These are phyloP conservation scores for Chaetomiaceae sp. DNA, from an alignment of 2,329 filamentous ascomycete species.

Conservation along the genomic window DNA sequence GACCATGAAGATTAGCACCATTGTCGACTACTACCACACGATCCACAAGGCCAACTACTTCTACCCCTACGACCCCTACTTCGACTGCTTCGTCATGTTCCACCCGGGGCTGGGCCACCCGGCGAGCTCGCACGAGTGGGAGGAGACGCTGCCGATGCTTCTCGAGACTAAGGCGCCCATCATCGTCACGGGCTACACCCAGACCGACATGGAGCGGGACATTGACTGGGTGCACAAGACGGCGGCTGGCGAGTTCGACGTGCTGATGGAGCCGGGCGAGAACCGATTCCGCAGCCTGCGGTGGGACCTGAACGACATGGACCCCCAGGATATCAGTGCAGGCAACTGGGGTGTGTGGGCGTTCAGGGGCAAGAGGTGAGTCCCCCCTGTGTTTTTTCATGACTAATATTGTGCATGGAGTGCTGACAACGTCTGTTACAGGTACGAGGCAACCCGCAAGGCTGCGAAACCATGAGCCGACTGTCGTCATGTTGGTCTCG, in stretches of 20 bases:
- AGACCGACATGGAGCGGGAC: constrained; percentile 90
- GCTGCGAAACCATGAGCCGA: not conserved
- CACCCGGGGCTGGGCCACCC: constrained; percentile 95
- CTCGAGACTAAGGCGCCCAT: constrained; percentile 95
- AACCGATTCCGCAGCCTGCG: constrained; percentile 89
- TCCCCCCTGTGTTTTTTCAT: constrained; percentile 12
- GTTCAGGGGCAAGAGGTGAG: constrained; percentile 92
- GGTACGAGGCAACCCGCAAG: constrained; percentile 61
- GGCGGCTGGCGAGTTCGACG: constrained; percentile 83
- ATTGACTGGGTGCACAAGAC: constrained; percentile 85
- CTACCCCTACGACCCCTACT: constrained; percentile 93
- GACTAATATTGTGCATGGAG: not conserved
- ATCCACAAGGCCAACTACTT: constrained; percentile 89
- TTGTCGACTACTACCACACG: constrained; percentile 97
- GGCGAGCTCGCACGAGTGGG: constrained; percentile 89
- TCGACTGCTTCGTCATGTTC: constrained; percentile 96
- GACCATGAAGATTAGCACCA: constrained; percentile 94
- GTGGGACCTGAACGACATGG: constrained; percentile 95
- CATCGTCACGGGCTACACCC: constrained; percentile 91
- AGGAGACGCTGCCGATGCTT: constrained; percentile 80
- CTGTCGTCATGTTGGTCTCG: constrained; percentile 28
- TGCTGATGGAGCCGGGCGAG: constrained; percentile 87
- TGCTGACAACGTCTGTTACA: constrained; percentile 35
- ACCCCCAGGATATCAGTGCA: constrained; percentile 88
- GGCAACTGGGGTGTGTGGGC: constrained; percentile 98